These are phyloP conservation scores for Ophiocordyceps unilateralis DNA, from an alignment of 2,329 filamentous ascomycete species.

Conservation along the genomic window DNA sequence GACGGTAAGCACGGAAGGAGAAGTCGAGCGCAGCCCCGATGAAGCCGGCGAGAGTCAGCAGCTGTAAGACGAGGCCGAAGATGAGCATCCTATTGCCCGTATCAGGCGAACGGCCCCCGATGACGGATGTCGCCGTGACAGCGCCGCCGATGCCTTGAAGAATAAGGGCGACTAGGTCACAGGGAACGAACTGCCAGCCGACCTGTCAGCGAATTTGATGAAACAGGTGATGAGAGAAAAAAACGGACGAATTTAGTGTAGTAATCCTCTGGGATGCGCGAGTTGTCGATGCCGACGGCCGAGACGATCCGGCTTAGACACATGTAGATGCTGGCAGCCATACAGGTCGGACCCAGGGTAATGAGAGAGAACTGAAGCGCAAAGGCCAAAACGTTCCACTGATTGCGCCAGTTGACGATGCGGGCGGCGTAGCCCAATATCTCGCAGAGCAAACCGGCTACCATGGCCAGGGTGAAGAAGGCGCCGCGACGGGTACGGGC, in stretches of 20 bases:
- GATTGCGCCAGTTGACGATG: not conserved
- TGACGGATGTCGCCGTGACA: not conserved
- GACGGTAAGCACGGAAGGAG: not conserved
- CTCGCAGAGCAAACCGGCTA: not conserved
- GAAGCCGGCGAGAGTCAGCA: not conserved
- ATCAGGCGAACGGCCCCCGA: not conserved
- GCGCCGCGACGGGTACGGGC: slow-evolving; percentile 4
- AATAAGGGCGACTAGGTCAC: not conserved
- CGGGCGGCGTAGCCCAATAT: not conserved
- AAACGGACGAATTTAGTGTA: not conserved
- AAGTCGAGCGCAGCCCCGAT: not conserved
- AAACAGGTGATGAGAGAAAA: not conserved
- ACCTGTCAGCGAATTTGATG: too few relatives aligned
- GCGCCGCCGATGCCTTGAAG: not conserved
- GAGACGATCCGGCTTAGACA: not conserved
- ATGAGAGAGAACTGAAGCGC: not conserved
- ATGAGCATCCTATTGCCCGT: not conserved
- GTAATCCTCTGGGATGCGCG: not conserved
- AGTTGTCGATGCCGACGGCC: not conserved
- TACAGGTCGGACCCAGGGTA: not conserved
- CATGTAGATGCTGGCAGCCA: not conserved
- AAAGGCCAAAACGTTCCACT: not conserved
- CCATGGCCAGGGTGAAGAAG: not conserved
- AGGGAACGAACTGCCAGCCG: not conserved
- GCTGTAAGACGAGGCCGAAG: not conserved